phyloP scores from a whole-genome alignment of 1,284 basidiomycete genomes.

The Bondarzewia mesenterica region DNA sequence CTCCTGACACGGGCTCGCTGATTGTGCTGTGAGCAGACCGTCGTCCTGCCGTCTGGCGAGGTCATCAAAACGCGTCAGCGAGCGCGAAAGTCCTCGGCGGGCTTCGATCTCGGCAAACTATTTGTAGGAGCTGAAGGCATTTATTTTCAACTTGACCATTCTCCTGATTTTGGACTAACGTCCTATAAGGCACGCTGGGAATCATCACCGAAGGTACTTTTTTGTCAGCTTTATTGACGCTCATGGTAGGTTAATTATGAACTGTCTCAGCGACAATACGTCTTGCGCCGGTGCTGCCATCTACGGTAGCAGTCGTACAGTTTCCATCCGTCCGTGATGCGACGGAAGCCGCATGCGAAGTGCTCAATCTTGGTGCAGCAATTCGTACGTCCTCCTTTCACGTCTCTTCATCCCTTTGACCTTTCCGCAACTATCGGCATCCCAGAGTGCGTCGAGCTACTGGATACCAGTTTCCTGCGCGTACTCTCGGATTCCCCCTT shows the following conservation, averaged over 20 bases:
- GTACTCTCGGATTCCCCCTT: constrained; percentile 49
- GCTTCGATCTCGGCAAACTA: constrained; percentile 85
- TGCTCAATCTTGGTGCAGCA: constrained; percentile 50
- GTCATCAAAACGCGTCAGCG: constrained; percentile 90
- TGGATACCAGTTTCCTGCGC: constrained; percentile 64
- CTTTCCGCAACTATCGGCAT: not conserved
- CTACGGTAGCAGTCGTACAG: constrained; percentile 60
- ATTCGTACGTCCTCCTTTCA: constrained; percentile 51
- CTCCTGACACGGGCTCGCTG: no score
- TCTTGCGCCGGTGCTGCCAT: constrained; percentile 76
- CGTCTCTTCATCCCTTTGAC: not conserved
- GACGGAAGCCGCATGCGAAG: constrained; percentile 67
- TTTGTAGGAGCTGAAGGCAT: constrained; percentile 25
- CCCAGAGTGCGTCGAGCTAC: constrained; percentile 64
- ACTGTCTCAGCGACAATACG: constrained; percentile 59
- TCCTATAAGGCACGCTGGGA: constrained; percentile 79
- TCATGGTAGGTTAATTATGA: not conserved
- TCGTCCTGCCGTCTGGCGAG: constrained; percentile 62
- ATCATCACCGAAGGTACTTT: constrained; percentile 67
- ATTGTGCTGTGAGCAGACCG: no score
- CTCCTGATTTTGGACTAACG: no score
- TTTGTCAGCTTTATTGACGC: not conserved
- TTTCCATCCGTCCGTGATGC: constrained; percentile 60
- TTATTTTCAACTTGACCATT: no score
- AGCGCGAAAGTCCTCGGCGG: constrained; percentile 85